Conservation (phyloP, 129 eudicot species). For the Logfia minima region DNA sequence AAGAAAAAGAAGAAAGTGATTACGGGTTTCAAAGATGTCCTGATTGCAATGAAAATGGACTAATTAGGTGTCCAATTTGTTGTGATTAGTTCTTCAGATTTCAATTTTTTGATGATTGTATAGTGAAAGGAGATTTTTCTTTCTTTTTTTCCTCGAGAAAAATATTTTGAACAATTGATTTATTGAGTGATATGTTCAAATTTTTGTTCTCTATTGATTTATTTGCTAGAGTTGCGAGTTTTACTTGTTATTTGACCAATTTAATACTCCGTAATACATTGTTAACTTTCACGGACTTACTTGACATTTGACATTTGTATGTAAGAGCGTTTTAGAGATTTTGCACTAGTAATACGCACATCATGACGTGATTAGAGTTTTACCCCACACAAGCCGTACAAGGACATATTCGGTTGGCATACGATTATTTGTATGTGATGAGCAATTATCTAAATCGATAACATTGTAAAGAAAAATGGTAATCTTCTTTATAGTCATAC, state of each 20-base stretch:
- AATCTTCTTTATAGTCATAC: too few relatives aligned
- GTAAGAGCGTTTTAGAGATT: not conserved
- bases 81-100: slow-evolving; percentile 45
- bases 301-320: too few relatives aligned
- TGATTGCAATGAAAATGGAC: slow-evolving; percentile 95
- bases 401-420: too few relatives aligned
- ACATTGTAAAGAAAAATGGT: not conserved
- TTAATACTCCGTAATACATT: not conserved
- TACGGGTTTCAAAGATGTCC: slow-evolving; percentile 88
- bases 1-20: slow-evolving; percentile 54
- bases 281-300: not conserved
- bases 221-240: not conserved
- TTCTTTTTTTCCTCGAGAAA: slow-evolving; percentile 14
- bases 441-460: too few relatives aligned
- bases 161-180: slow-evolving; percentile 17
- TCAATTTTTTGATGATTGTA: slow-evolving; percentile 26
- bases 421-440: not conserved
- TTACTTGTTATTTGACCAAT: not conserved
- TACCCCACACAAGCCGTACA: too few relatives aligned
- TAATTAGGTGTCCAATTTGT: slow-evolving; percentile 84
- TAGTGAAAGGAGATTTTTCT: not conserved
- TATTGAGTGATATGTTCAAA: slow-evolving; percentile 6
- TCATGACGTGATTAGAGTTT: too few relatives aligned
- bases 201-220: not conserved
- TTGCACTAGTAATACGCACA: too few relatives aligned